Evolutionary conservation across 306 rosid genomes (phyloP), one percentile per base, ranked within the genome.

Genomic region (Trifolium dubium): DNA sequence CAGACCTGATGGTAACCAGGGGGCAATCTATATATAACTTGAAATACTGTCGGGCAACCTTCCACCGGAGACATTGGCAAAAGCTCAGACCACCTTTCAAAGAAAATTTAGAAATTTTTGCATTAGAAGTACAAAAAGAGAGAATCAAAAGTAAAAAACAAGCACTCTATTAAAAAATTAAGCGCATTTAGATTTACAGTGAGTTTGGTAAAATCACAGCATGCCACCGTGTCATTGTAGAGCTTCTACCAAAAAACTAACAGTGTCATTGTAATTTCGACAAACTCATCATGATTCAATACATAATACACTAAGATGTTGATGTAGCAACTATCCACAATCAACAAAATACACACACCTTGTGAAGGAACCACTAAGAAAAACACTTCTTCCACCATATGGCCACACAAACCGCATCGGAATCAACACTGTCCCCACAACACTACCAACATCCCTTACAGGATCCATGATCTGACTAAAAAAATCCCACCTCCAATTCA

Each of bases 371-470:
- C 98, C 98, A 78, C 85, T 86, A 32, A 93, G 91, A 83, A 64
- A 86, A 17, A 93, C 97, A 79, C 83, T 88, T 40, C 87, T 85
- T 64, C 98, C 98, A 11, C 98, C 98, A 70, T 89, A 87, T n/a
- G 85, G 93, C 98, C 98, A 93, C 59, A 91, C 97, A 72, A 93
- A 93, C 32, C 93, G 94, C 94, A 85, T 84, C 44, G 96, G 98
- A 79, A 93, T 81, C 79, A 88, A 58, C 84, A 93, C 81, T 18
- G 93, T 77, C 65, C 84, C 89, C 31, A 87, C 81, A 67, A 73
- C 88, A 72, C 75, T 86, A 60, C 75, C 83, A 32, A 79, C 79
- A 34, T 85, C 90, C 76, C 83, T 85, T 43, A 78, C 74, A 67
- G 89, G 54, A 79, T 89, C 97, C 98, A 92, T 92, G 80, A 84